phyloP scores from a whole-genome alignment of 176 grass and related monocot genomes.

The Guadua angustifolia region DNA sequence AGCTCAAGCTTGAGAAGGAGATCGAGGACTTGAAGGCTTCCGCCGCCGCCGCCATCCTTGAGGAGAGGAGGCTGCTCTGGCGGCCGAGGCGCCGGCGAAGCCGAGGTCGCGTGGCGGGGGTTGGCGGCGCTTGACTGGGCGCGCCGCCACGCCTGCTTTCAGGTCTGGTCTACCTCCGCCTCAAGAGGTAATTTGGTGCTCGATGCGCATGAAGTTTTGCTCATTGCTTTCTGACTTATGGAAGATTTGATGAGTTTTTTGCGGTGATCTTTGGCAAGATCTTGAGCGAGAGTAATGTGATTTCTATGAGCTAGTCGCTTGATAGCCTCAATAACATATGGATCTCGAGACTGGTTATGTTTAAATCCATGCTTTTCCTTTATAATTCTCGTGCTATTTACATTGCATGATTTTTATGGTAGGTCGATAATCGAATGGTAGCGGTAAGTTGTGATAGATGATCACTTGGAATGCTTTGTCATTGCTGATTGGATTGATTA shows the following conservation, averaged over 20 bases:
- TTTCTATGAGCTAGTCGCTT: conserved; percentile 52
- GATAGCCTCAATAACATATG: conserved; percentile 45
- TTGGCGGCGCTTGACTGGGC: conserved; percentile 37
- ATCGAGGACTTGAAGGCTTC: conserved; percentile 42
- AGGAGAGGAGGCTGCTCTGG: conserved; percentile 41
- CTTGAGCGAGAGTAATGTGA: conserved; percentile 31
- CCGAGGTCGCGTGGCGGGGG: conserved; percentile 41
- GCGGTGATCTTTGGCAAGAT: conserved; percentile 13
- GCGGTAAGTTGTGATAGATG: too few relatives aligned
- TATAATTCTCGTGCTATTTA: conserved; percentile 12
- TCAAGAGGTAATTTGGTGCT: conserved; percentile 58
- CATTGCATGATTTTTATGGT: too few relatives aligned
- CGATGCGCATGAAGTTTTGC: conserved; percentile 54
- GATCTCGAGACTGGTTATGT: conserved; percentile 46
- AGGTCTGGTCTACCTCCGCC: conserved; percentile 49
- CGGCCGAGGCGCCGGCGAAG: neutral
- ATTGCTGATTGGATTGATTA: too few relatives aligned
- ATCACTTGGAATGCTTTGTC: too few relatives aligned
- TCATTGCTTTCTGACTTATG: conserved; percentile 25
- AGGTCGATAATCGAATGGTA: too few relatives aligned
- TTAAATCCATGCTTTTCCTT: conserved; percentile 33
- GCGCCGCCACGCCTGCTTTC: conserved; percentile 34
- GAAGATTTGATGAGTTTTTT: conserved; percentile 30
- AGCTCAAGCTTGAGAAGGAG: conserved; percentile 53
- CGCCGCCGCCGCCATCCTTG: neutral